Evolutionary conservation across 139 green algal genomes (phyloP).

Genomic region (Pleodorina starrii): DNA sequence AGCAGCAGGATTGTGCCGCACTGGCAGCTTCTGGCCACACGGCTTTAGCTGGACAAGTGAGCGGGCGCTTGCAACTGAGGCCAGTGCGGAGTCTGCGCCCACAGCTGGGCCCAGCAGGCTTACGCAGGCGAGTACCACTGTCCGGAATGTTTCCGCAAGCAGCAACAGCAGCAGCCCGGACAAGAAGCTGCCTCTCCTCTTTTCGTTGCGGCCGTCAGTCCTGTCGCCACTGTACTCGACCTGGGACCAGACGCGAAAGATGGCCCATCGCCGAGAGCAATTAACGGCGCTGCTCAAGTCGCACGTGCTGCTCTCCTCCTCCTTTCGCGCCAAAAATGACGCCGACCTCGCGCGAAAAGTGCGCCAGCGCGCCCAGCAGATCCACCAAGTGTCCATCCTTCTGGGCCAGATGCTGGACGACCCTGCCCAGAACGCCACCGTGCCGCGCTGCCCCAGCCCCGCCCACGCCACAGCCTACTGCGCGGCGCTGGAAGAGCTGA

Average conservation of each 20-base stretch:
- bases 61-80: neutral
- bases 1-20: neutral
- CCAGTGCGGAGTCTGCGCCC: neutral
- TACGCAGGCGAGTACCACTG: neutral
- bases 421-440: too few species aligned
- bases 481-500: constrained; percentile 40
- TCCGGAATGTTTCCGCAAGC: too few species aligned
- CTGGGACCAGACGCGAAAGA: constrained; percentile 14
- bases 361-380: neutral
- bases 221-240: constrained; percentile 46
- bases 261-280: constrained; percentile 29
- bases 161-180: neutral
- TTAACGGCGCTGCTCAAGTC: constrained; percentile 58
- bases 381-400: neutral
- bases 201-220: constrained; percentile 45
- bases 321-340: neutral
- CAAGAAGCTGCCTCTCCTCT: neutral
- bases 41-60: neutral
- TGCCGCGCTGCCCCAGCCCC: neutral
- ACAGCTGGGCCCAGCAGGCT: neutral
- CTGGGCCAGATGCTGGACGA: neutral
- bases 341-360: neutral
- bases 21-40: neutral
- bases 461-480: constrained; percentile 42
- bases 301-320: constrained; percentile 32